Evolutionary conservation across 257 asterid genomes (phyloP).

Genomic region (Solanum raphanifolium): DNA sequence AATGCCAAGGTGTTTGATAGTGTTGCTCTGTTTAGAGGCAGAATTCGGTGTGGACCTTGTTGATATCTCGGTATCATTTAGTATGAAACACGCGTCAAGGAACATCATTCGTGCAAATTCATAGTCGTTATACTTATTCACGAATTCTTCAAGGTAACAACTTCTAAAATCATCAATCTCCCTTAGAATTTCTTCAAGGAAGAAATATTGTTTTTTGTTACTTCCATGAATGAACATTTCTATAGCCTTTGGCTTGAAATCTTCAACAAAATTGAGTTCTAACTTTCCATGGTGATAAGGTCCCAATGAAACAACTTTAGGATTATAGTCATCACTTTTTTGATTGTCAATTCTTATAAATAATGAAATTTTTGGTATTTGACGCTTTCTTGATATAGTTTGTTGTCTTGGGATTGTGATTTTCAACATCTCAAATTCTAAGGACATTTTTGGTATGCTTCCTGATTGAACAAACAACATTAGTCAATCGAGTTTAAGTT

Average conservation of each 20-base stretch:
- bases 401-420: background rate
- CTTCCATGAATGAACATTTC: conserved; percentile 2
- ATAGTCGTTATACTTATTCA: background rate
- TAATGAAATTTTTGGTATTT: conserved; percentile 3
- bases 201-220: background rate
- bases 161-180: background rate
- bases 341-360: background rate
- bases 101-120: conserved; percentile 17
- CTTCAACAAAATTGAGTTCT: conserved; percentile 7
- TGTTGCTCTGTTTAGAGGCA: background rate
- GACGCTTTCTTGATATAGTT: background rate
- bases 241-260: conserved; percentile 6
- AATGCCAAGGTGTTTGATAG: background rate
- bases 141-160: conserved; percentile 4
- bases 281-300: conserved; percentile 17
- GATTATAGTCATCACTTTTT: background rate
- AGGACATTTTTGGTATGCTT: background rate
- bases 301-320: conserved; percentile 17
- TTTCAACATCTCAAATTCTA: background rate
- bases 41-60: background rate
- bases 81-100: background rate
- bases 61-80: background rate
- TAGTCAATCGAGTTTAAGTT: background rate
- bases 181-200: background rate
- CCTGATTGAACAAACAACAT: background rate